A percentile compares a stretch with the other conserved stretches of the same genome.
Conservation (phyloP, 225 moss, liverwort and hornwort genomes). For the Marchantia polymorpha region DNA sequence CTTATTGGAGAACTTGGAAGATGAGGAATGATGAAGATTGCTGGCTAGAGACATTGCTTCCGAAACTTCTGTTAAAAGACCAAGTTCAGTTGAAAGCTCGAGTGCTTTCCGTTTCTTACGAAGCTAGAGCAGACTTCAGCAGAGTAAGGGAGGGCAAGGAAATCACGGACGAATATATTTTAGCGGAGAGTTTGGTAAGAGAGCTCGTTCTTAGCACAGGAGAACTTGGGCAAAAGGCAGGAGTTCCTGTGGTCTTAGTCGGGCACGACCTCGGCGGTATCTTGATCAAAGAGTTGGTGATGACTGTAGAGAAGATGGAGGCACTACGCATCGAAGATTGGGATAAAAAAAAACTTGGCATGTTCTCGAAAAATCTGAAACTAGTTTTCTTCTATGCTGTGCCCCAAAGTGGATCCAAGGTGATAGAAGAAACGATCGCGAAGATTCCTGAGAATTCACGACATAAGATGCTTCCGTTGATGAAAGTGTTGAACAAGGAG, state of each 20-base stretch:
- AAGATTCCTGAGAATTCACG: not conserved
- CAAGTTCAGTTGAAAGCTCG: not conserved
- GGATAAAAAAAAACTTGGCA: not conserved
- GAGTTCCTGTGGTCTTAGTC: slow-evolving; percentile 4
- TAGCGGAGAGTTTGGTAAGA: not conserved
- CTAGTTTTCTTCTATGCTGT: not conserved
- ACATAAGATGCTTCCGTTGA: not conserved
- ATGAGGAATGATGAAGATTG: slow-evolving; percentile 15
- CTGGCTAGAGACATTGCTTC: slow-evolving; percentile 13
- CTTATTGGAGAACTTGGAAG: slow-evolving; percentile 21
- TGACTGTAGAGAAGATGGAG: not conserved
- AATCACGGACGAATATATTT: not conserved
- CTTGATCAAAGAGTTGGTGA: slow-evolving; percentile 3
- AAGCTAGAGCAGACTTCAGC: not conserved
- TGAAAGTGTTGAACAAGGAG: slow-evolving; percentile 7
- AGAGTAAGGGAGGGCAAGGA: not conserved
- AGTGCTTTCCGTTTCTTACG: slow-evolving; percentile 1
- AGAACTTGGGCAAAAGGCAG: not conserved
- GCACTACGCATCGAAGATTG: not conserved
- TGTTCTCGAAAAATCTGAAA: slow-evolving; percentile 3
- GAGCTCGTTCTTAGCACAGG: not conserved
- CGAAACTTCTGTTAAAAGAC: not conserved
- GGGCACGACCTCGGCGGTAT: slow-evolving; percentile 20
- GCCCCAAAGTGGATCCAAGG: not conserved
- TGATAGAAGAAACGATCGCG: not conserved